Base-by-base conservation (phyloP, 1,139 yeast genomes). In the Fermentozyma sake region DNA sequence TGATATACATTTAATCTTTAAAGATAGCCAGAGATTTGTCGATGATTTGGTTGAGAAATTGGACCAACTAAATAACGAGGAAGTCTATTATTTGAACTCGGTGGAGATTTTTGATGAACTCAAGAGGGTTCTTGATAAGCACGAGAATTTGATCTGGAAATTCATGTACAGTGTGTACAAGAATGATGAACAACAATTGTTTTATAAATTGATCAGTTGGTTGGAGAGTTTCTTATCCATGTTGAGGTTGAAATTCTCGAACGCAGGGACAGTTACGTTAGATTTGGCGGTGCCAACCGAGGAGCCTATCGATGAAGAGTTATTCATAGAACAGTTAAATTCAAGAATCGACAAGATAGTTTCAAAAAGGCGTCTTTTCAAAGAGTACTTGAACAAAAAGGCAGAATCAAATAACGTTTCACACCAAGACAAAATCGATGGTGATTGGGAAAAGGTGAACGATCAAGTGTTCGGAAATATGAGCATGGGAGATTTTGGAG, bases 101-200 rank as follows among this genome's bases (percentile, higher is more conserved):
- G 50, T 58, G 44, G 71, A 55, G 46, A 65, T 85, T 32, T 93
- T 86, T 18, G 76, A 79, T 34, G 68, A 72, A 27, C 69, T 87
- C 25, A 73, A 81, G 48, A 65, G 61, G 6, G 56, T 87, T 15
- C 68, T 85, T 26, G 78, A 79, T 26, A 71, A 75, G 15, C 94
- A 87, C 51, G 82, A 83, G 37, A 74, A 72, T 30, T 65, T 79
- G 9, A 67, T 84, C 29, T 86, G 83, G 68, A 63, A 62, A 32
- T 89, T 89, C 44, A 64, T 89, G 33, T 89, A 85, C 46, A 78
- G 80, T 31, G 72, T 87, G 14, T 87, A 87, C 51, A 45, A 67
- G 14, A 76, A 82, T 38, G 96, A 89, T 47, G 71, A 78, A 24
- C 83, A 83, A 12, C 60, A 71, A 11, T 57, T 89, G 4, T 89